Evolutionary conservation across 257 asterid species (phyloP), one percentile per base, ranked within the genome.

Genomic region (Mentha longifolia): DNA sequence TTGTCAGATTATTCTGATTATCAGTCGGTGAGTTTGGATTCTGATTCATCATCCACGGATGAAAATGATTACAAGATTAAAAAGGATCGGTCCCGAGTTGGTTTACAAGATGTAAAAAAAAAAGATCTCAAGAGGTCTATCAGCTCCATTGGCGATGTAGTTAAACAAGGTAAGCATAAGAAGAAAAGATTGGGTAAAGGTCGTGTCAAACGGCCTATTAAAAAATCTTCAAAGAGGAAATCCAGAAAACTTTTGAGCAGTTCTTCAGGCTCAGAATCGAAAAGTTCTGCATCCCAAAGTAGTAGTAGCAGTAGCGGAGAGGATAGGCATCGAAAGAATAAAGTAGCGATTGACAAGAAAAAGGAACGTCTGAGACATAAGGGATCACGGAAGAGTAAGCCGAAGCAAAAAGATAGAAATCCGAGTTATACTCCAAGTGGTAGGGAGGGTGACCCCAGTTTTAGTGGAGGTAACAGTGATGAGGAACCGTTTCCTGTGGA

Each of bases 191-290:
- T 79, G 15, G 78, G 56, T 68, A 81, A 82, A 80, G 86, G 76
- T 70, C 43, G 9, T 65, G 75, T 67, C 65, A 58, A 67, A 65
- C 84, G 82, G 65, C 58, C 82, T 14, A 81, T 71, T 70, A 89
- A 81, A 81, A 88, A 84, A 70, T 63, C 83, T n/a, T 86, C 66
- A 28, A 85, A 82, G 74, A 78, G 73, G 82, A 94, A 86, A 69
- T 51, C 80, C 7, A 86, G 62, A 67, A 89, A 87, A 64, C 61
- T 68, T 51, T 15, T 31, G 70, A 84, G 79, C 71, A 78, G 87
- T 83, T 82, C 85, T 55, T 80, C 85, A 16, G 80, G 83, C 76
- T 79, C 90, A 35, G 92, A 85, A 75, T 82, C 93, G 9, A 73
- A 41, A 79, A 86, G 95, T 85, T 82, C 96, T 19, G 76, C 80